Evolutionary conservation across 2,329 filamentous ascomycete genomes (phyloP).

Genomic region (Calonectria pseudoturangicola): DNA sequence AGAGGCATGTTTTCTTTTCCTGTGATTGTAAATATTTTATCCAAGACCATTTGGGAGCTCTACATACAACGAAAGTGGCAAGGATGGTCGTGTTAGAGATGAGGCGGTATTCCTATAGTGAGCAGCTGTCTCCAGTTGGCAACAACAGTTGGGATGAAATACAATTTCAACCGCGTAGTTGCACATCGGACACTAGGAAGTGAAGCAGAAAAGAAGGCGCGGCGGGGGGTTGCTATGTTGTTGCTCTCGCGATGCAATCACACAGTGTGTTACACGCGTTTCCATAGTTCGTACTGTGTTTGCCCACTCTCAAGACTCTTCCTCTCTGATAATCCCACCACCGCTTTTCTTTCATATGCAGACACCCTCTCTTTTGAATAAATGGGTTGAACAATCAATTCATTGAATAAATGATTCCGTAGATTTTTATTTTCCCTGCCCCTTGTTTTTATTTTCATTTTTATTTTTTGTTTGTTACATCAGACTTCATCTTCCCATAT

Average conservation of each 20-base stretch:
- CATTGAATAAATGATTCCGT: too few relatives aligned
- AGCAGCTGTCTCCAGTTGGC: neutral
- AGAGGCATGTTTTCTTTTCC: slow-evolving; percentile 47
- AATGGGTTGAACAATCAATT: too few relatives aligned
- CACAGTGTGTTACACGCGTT: slow-evolving; percentile 19
- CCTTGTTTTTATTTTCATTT: neutral
- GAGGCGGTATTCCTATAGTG: neutral
- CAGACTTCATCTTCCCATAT: slow-evolving; percentile 11
- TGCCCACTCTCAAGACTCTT: neutral
- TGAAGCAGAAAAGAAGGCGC: slow-evolving; percentile 5
- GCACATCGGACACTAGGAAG: neutral
- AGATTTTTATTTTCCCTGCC: too few relatives aligned
- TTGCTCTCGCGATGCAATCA: neutral
- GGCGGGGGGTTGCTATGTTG: neutral
- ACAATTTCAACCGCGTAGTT: neutral
- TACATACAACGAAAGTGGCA: neutral
- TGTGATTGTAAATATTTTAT: neutral
- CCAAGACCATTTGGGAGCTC: neutral
- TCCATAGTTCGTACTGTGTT: slow-evolving; percentile 5
- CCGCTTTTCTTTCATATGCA: neutral
- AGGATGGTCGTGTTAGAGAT: neutral
- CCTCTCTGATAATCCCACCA: neutral
- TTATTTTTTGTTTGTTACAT: neutral
- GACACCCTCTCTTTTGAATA: too few relatives aligned
- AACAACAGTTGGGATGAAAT: neutral